Conservation (phyloP, 2,329 filamentous ascomycete genomes). For the Arthrobotrys sinensis region DNA sequence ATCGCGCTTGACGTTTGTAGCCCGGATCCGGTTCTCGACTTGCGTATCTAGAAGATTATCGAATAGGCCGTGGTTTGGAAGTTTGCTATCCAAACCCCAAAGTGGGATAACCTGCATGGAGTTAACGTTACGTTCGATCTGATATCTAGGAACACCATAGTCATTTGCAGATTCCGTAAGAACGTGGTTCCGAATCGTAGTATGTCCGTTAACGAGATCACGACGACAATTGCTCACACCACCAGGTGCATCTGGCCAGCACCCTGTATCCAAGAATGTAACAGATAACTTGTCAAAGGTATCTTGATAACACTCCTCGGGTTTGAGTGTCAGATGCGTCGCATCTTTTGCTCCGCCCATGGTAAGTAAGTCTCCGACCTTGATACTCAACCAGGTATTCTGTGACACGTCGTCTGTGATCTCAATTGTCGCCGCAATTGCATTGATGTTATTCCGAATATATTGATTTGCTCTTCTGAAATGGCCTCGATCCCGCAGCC, state of each 20-base stretch:
- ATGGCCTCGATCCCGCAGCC: slow-evolving; percentile 67
- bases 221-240: slow-evolving; percentile 73
- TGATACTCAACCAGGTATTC: slow-evolving; percentile 67
- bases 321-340: slow-evolving; percentile 67
- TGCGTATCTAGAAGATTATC: slow-evolving; percentile 72
- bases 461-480: slow-evolving; percentile 69
- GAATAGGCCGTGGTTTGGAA: slow-evolving; percentile 72
- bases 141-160: slow-evolving; percentile 73
- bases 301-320: slow-evolving; percentile 69
- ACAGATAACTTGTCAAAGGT: slow-evolving; percentile 71
- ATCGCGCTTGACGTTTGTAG: slow-evolving; percentile 68
- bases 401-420: slow-evolving; percentile 68
- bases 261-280: slow-evolving; percentile 72
- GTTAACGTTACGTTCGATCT: slow-evolving; percentile 73
- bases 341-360: slow-evolving; percentile 69
- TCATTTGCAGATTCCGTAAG: slow-evolving; percentile 73
- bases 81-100: slow-evolving; percentile 73
- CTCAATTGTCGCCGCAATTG: slow-evolving; percentile 67
- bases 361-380: slow-evolving; percentile 68
- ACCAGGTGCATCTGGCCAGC: slow-evolving; percentile 72
- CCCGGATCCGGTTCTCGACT: slow-evolving; percentile 70
- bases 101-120: slow-evolving; percentile 73
- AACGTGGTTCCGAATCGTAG: slow-evolving; percentile 73
- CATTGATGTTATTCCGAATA: slow-evolving; percentile 67
- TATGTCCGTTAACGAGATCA: slow-evolving; percentile 73